phyloP scores from a whole-genome alignment of 495 filamentous ascomycete species.

The Neurospora hispaniola region DNA sequence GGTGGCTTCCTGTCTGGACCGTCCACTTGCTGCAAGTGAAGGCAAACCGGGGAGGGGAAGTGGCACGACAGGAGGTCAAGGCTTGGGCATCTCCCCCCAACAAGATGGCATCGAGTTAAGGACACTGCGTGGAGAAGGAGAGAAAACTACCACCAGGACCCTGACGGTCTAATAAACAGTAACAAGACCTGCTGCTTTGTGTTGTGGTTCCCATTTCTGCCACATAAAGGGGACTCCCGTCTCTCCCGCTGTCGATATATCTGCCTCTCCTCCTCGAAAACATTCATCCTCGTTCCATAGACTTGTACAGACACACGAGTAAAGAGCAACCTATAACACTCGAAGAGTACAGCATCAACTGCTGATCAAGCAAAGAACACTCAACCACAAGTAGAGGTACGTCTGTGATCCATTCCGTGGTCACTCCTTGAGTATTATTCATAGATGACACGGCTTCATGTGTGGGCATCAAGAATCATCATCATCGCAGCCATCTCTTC shows the following conservation, averaged over 20 bases:
- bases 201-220: background rate
- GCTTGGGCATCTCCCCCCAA: background rate
- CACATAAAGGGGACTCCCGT: slow-evolving; percentile 15
- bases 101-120: background rate
- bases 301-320: background rate
- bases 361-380: background rate
- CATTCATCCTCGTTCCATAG: background rate
- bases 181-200: background rate
- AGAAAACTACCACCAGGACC: background rate
- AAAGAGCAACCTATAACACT: background rate
- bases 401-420: background rate
- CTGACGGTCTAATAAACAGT: background rate
- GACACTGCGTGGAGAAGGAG: background rate
- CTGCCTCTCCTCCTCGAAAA: slow-evolving; percentile 4
- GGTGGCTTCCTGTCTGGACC: background rate
- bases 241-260: slow-evolving; percentile 3
- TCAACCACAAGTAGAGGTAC: background rate
- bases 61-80: background rate
- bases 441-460: background rate
- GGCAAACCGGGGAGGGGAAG: background rate
- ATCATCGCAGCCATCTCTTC: background rate
- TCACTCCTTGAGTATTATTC: background rate
- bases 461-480: background rate
- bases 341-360: background rate
- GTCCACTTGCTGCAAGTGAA: background rate